phyloP scores from a whole-genome alignment of 768 basidiomycete genomes.

The Candolleomyces efflorescens region DNA sequence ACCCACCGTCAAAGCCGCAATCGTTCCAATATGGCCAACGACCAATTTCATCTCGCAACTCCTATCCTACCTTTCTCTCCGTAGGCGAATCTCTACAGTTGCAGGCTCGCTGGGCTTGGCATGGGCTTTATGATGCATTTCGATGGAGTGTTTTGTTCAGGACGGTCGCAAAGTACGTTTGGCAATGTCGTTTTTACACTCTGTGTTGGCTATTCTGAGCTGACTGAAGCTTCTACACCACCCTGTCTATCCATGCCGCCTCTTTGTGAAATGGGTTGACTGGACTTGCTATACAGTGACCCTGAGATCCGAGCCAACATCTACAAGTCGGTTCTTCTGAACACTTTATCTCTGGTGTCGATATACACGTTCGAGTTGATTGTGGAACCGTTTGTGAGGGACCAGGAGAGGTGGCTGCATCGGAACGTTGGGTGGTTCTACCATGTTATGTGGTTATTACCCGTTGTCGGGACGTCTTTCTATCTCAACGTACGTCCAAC shows the following conservation, averaged over 20 bases:
- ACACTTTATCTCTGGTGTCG: constrained; percentile 63
- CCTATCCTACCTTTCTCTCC: constrained; percentile 70
- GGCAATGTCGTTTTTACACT: background rate
- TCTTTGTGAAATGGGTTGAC: background rate
- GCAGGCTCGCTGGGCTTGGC: constrained; percentile 54
- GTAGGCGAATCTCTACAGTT: constrained; percentile 54
- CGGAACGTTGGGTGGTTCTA: constrained; percentile 75
- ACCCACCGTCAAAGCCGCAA: background rate
- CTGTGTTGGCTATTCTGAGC: background rate
- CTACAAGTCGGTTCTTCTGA: constrained; percentile 72
- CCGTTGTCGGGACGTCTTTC: constrained; percentile 69
- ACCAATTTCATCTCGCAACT: constrained; percentile 37
- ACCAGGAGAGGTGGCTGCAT: constrained; percentile 62
- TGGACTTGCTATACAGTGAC: constrained; percentile 51
- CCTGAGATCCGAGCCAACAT: constrained; percentile 70
- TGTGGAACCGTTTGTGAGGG: constrained; percentile 61
- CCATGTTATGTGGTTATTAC: constrained; percentile 74
- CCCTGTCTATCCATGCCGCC: background rate
- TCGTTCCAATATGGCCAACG: constrained; percentile 22
- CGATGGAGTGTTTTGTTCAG: constrained; percentile 64
- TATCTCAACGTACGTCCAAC: constrained; percentile 72
- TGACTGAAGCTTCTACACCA: background rate
- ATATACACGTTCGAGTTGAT: constrained; percentile 75
- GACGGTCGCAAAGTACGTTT: constrained; percentile 53
- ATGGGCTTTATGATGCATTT: constrained; percentile 66